These are phyloP conservation scores for Trichosporon coremiiforme DNA, from an alignment of 1,284 basidiomycete species.

Conservation along the genomic window DNA sequence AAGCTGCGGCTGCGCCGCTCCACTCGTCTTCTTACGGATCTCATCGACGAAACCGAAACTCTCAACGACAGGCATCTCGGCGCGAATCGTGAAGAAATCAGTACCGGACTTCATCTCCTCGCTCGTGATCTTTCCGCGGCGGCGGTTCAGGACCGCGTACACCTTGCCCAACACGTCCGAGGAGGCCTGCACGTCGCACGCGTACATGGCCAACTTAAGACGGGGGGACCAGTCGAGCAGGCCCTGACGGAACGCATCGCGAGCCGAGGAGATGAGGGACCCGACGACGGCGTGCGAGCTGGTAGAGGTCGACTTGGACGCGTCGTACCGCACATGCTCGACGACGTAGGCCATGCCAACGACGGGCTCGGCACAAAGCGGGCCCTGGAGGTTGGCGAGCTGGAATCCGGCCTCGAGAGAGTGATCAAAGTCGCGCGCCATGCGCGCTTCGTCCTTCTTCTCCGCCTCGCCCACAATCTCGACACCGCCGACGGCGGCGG, in stretches of 20 bases:
- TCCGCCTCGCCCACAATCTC: conserved; percentile 46
- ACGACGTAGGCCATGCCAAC: conserved; percentile 92
- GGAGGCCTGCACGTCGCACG: conserved; percentile 93
- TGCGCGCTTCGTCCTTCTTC: conserved; percentile 40
- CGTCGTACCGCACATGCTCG: conserved; percentile 64
- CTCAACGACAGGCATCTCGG: conserved; percentile 92
- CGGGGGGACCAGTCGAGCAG: conserved; percentile 97
- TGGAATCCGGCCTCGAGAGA: conserved; percentile 93
- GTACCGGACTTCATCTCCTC: conserved; percentile 99
- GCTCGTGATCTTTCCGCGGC: conserved; percentile 86
- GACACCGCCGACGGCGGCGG: conserved; percentile 29
- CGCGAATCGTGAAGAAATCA: conserved; percentile 87
- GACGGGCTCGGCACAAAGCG: conserved; percentile 91
- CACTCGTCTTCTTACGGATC: conserved; percentile 93
- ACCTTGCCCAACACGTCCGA: conserved; percentile 93
- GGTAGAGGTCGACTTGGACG: conserved; percentile 49
- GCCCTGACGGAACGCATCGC: conserved; percentile 85
- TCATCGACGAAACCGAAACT: conserved; percentile 98
- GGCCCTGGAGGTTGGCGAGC: conserved; percentile 89
- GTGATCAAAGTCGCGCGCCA: conserved; percentile 69
- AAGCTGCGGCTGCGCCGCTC: conserved; percentile 93
- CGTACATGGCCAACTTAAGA: conserved; percentile 97
- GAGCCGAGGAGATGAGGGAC: conserved; percentile 82
- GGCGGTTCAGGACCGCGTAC: conserved; percentile 88
- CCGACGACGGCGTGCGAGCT: conserved; percentile 70